Base-by-base conservation (phyloP, 805 yeast genomes). In the Hanseniaspora pseudoguilliermondii region DNA sequence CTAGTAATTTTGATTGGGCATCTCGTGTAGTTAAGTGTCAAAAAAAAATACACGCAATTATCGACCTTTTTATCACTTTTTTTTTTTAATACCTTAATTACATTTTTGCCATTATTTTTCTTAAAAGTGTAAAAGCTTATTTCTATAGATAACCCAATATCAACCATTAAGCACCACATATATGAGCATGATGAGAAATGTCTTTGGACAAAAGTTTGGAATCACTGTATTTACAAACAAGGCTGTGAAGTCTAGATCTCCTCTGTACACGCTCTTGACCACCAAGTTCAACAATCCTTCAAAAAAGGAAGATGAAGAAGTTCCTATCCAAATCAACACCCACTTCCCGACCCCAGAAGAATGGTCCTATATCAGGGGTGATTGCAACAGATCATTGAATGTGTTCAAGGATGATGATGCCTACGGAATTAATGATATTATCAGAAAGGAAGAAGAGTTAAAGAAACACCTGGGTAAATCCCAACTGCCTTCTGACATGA, bases 211-310 rank as follows among this genome's bases (percentile, higher is more conserved):
- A 13, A 53, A 53, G 36, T 38, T 42, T 29, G 56, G 56, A 5
- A 44, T 53, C 10, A 53, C 56, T 20, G 47, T 53, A 2, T 53
- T 53, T n/a, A 46, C 56, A 16, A 46, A 43, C 46, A 53, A 39
- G 41, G 34, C 56, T 9, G n/a, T 53, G 34, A 53, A 53, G 23
- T 34, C 56, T 18, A 53, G 47, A 39, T 53, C 56, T 7, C 56
- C 56, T 20, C 11, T 53, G 6, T 53, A 46, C 32, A 38, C 50
- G 7, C 34, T 46, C 3, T 29, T 53, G 11, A 27, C 34, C 16
- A 46, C 56, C 3, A 53, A 53, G 21, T 53, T 53, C 35, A 53
- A 53, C 38, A 51, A 44, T 23, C 56, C 56, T 13, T 53, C 56
- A 1, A 53, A 53, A 23, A 34, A 35, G 15, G 56, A 46, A 20